These are phyloP conservation scores for Apiospora pterosperma DNA, from an alignment of 2,329 filamentous ascomycete species.

Conservation along the genomic window DNA sequence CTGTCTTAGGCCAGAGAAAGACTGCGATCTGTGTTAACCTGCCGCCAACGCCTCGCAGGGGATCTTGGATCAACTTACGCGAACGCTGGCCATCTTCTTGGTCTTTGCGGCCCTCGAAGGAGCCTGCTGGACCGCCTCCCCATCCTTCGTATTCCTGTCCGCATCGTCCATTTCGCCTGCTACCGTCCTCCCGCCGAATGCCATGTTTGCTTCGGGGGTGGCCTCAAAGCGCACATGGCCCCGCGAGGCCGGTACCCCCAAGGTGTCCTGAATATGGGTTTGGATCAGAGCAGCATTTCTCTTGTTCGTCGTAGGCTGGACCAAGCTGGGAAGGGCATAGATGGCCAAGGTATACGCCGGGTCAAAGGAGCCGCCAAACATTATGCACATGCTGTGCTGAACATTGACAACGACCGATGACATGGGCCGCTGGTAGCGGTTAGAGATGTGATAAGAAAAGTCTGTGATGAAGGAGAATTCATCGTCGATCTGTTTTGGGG, in stretches of 20 bases:
- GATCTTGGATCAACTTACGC: slow-evolving; percentile 18
- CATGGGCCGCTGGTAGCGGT: slow-evolving; percentile 71
- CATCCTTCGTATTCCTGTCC: slow-evolving; percentile 31
- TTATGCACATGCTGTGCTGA: slow-evolving; percentile 71
- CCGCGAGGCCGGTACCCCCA: slow-evolving; percentile 62
- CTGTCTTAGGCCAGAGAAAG: slow-evolving; percentile 24
- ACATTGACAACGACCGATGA: slow-evolving; percentile 72
- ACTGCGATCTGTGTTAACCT: slow-evolving; percentile 16
- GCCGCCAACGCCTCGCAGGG: background rate
- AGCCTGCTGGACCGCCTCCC: slow-evolving; percentile 16
- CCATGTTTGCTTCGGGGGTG: slow-evolving; percentile 68
- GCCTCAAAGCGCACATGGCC: slow-evolving; percentile 72
- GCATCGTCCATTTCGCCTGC: slow-evolving; percentile 63
- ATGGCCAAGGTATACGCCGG: slow-evolving; percentile 78
- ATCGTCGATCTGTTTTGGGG: slow-evolving; percentile 59
- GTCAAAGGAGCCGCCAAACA: slow-evolving; percentile 72
- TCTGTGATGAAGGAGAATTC: slow-evolving; percentile 72
- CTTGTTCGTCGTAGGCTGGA: slow-evolving; percentile 74
- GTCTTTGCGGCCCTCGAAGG: slow-evolving; percentile 1
- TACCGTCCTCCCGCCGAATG: slow-evolving; percentile 67
- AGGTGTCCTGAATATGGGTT: slow-evolving; percentile 66
- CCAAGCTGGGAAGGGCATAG: slow-evolving; percentile 63
- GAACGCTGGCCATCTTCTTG: slow-evolving; percentile 7
- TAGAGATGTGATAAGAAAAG: slow-evolving; percentile 68
- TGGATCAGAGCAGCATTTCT: slow-evolving; percentile 78